Conservation (phyloP, 2,329 filamentous ascomycete species). For the Xylaria arbuscula region DNA sequence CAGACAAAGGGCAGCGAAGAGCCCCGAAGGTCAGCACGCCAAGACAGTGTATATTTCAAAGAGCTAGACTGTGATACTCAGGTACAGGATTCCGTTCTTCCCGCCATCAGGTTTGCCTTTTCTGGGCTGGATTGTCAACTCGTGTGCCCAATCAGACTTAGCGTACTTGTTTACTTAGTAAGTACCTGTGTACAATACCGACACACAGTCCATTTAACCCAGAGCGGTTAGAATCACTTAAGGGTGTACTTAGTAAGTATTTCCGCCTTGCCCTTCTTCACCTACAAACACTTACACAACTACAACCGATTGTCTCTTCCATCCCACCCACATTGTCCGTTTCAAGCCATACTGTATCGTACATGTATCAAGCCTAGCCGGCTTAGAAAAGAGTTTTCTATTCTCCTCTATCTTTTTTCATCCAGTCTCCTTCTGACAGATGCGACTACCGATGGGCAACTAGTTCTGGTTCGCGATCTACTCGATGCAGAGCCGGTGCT, state of each 20-base stretch:
- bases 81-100: constrained; percentile 13
- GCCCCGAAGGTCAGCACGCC: constrained; percentile 12
- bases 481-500: background rate
- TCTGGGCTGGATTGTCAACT: background rate
- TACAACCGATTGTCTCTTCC: too few species aligned
- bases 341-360: constrained; percentile 13
- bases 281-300: background rate
- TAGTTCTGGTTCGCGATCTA: constrained; percentile 13
- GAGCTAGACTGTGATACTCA: background rate
- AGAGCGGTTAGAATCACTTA: constrained; percentile 13
- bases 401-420: background rate
- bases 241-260: constrained; percentile 19
- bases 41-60: constrained; percentile 6
- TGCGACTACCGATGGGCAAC: background rate
- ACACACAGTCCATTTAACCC: constrained; percentile 10
- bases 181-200: background rate
- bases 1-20: constrained; percentile 1
- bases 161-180: background rate
- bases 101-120: constrained; percentile 15
- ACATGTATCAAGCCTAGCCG: background rate
- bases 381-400: background rate
- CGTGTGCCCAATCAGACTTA: background rate
- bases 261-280: constrained; percentile 29
- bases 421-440: constrained; percentile 2
- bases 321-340: constrained; percentile 10